These are phyloP conservation scores for Lathyrus sativus DNA, from an alignment of 306 rosid species.

Conservation along the genomic window DNA sequence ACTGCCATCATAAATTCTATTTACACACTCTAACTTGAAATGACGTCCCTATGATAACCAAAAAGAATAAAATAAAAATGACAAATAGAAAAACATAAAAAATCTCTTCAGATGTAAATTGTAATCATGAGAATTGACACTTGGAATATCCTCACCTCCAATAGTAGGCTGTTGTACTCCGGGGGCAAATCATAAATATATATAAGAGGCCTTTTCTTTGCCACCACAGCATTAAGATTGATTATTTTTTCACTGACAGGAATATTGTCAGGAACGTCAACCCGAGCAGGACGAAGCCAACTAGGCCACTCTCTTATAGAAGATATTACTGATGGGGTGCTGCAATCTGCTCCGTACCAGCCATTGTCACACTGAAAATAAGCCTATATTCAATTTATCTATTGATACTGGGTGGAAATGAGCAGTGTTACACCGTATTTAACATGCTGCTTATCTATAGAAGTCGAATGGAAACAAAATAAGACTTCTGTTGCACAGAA, in stretches of 20 bases:
- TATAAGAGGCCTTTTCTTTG: constrained; percentile 88
- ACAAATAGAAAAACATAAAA: constrained; percentile 27
- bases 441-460: constrained; percentile 37
- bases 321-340: constrained; percentile 71
- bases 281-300: constrained; percentile 88
- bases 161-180: constrained; percentile 80
- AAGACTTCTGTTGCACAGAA: constrained; percentile 14
- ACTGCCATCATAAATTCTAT: constrained; percentile 68
- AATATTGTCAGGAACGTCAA: constrained; percentile 61
- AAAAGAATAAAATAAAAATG: constrained; percentile 4
- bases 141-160: constrained; percentile 69
- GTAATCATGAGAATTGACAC: constrained; percentile 25
- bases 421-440: constrained; percentile 54
- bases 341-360: constrained; percentile 98
- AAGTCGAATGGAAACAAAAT: constrained; percentile 7
- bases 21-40: constrained; percentile 83
- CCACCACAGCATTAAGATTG: constrained; percentile 62
- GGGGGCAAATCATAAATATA: constrained; percentile 91
- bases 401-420: constrained; percentile 28
- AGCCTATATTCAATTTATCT: constrained; percentile 41
- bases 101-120: constrained; percentile 34
- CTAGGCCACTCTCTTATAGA: constrained; percentile 85
- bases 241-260: constrained; percentile 41
- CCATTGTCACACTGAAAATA: constrained; percentile 81
- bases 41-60: constrained; percentile 80